These are phyloP conservation scores for Penicillium brevicompactum DNA, from an alignment of 2,329 filamentous ascomycete genomes.

Conservation along the genomic window DNA sequence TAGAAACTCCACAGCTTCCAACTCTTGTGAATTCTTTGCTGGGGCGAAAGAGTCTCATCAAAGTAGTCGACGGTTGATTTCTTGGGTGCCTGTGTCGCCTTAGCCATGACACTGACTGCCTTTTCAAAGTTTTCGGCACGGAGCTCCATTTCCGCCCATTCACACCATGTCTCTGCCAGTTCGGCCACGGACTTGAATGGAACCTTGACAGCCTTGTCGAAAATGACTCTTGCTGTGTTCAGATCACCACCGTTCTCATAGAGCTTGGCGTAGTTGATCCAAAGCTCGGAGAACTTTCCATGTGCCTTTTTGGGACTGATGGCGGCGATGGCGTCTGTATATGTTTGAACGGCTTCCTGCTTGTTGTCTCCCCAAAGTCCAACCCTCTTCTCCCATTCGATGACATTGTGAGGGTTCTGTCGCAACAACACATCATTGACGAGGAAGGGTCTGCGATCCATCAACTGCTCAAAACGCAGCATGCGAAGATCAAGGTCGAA, in stretches of 20 bases:
- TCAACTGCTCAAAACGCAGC: slow-evolving; percentile 96
- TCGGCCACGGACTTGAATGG: slow-evolving; percentile 98
- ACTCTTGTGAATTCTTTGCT: slow-evolving; percentile 96
- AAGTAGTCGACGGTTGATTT: slow-evolving; percentile 99
- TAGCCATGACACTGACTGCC: slow-evolving; percentile 93
- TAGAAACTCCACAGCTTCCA: slow-evolving; percentile 99
- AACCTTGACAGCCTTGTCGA: slow-evolving; percentile 97
- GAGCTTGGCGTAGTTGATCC: slow-evolving; percentile 96
- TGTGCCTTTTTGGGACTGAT: slow-evolving; percentile 93
- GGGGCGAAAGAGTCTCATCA: slow-evolving; percentile 88
- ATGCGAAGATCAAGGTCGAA: slow-evolving; percentile 95
- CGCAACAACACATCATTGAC: slow-evolving; percentile 93
- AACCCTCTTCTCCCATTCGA: slow-evolving; percentile 97
- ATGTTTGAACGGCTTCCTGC: slow-evolving; percentile 86
- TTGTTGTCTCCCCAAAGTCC: slow-evolving; percentile 94
- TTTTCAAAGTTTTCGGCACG: slow-evolving; percentile 95
- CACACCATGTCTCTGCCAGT: slow-evolving; percentile 96
- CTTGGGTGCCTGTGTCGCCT: slow-evolving; percentile 95
- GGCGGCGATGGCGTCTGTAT: slow-evolving; percentile 88
- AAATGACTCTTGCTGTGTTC: slow-evolving; percentile 82
- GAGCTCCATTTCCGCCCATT: slow-evolving; percentile 98
- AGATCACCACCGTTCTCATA: slow-evolving; percentile 89
- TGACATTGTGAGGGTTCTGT: slow-evolving; percentile 94
- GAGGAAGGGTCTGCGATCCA: slow-evolving; percentile 94
- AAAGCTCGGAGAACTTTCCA: slow-evolving; percentile 90